These are phyloP conservation scores for Diaporthe velutina DNA, from an alignment of 2,329 filamentous ascomycete species.

Conservation along the genomic window DNA sequence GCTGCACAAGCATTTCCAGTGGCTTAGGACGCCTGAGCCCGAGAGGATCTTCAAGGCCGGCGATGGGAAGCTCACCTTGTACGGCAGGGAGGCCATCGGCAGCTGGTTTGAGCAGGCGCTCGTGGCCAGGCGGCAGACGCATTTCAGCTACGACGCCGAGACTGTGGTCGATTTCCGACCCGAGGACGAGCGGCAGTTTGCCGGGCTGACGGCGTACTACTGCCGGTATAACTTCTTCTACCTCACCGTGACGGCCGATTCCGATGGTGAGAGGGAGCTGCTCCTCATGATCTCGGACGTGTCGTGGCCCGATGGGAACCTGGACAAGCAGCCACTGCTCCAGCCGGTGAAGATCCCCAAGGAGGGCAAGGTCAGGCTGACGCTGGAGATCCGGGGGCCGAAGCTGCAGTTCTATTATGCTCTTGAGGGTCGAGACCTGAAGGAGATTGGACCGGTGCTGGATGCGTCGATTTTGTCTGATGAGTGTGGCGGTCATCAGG, in stretches of 20 bases:
- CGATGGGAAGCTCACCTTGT: conserved; percentile 58
- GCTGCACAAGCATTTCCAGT: conserved; percentile 67
- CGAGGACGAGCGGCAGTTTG: conserved; percentile 70
- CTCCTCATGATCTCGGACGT: conserved; percentile 68
- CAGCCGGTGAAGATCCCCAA: conserved; percentile 63
- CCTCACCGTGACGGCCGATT: conserved; percentile 68
- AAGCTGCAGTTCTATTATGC: conserved; percentile 70
- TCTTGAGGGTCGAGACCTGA: conserved; percentile 57
- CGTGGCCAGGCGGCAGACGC: conserved; percentile 66
- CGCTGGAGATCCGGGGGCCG: conserved; percentile 62
- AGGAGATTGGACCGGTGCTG: conserved; percentile 66
- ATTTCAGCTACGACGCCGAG: conserved; percentile 73
- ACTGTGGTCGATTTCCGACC: conserved; percentile 67
- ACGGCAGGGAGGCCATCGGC: conserved; percentile 65
- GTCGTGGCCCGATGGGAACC: conserved; percentile 65
- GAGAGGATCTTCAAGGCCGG: conserved; percentile 63
- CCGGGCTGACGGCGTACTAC: conserved; percentile 73
- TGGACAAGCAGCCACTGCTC: conserved; percentile 55
- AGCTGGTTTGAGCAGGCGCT: conserved; percentile 72
- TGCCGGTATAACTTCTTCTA: conserved; percentile 76
- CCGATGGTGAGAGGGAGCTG: conserved; percentile 69
- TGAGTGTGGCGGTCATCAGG: conserved; percentile 73
- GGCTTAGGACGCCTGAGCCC: conserved; percentile 68
- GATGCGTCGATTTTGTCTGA: conserved; percentile 72
- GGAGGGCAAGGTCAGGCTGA: conserved; percentile 67